Conservation (phyloP, 108 stramenopile genomes). For the Epipyxis sp. region DNA sequence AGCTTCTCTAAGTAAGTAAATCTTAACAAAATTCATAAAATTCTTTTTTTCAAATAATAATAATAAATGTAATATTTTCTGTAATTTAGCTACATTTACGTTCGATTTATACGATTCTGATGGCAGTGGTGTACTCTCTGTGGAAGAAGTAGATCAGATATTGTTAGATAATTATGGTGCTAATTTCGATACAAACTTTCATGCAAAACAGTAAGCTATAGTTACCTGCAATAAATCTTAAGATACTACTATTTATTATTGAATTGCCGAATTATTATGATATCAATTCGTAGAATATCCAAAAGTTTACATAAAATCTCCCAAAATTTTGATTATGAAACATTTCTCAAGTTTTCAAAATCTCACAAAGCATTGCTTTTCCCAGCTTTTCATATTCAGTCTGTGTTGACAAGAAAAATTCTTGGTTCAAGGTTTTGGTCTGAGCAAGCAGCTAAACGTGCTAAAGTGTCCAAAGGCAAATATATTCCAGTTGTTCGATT, state of each 20-base stretch:
- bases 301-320: background rate
- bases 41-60: background rate
- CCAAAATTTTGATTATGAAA: slow-evolving; percentile 38
- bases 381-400: slow-evolving; percentile 58
- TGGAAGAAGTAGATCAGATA: slow-evolving; percentile 36
- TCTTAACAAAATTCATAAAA: background rate
- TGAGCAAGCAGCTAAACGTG: slow-evolving; percentile 36
- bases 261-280: background rate
- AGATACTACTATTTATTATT: background rate
- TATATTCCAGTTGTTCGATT: too few species aligned
- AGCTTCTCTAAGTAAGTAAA: slow-evolving; percentile 5
- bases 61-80: too few species aligned
- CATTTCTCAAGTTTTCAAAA: slow-evolving; percentile 38
- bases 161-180: slow-evolving; percentile 10
- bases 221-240: background rate
- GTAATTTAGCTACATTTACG: slow-evolving; percentile 44
- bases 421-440: slow-evolving; percentile 39
- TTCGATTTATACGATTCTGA: slow-evolving; percentile 63
- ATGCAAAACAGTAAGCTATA: slow-evolving; percentile 26
- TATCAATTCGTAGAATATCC: background rate
- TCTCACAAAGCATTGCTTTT: slow-evolving; percentile 36
- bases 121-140: slow-evolving; percentile 37
- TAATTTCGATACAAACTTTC: background rate
- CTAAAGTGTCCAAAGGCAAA: slow-evolving; percentile 44
- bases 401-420: slow-evolving; percentile 5